These are phyloP conservation scores for Boletus eberwhitei DNA, from an alignment of 768 basidiomycete genomes.

Conservation along the genomic window DNA sequence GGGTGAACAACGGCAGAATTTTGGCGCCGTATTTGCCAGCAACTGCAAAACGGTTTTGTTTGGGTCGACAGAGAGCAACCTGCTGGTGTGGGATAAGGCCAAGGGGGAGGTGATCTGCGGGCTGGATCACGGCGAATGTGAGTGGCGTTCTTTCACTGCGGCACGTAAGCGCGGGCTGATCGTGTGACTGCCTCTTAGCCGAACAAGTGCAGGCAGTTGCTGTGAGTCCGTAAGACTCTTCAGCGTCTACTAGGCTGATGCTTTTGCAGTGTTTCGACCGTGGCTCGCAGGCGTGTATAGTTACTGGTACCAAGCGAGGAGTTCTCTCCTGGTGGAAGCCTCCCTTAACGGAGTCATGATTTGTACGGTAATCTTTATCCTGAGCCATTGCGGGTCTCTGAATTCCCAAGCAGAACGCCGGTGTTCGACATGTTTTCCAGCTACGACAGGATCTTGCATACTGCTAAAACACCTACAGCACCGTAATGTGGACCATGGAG, in stretches of 20 bases:
- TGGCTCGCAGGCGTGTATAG: conserved; percentile 35
- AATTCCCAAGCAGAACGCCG: conserved; percentile 1
- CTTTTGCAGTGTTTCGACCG: conserved; percentile 46
- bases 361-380: conserved; percentile 16
- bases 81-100: conserved; percentile 61
- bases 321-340: conserved; percentile 56
- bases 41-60: conserved; percentile 54
- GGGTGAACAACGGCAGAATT: conserved; percentile 32
- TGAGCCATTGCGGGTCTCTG: conserved; percentile 13
- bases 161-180: conserved; percentile 7
- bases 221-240: conserved; percentile 21
- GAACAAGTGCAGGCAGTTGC: conserved; percentile 34
- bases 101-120: conserved; percentile 54
- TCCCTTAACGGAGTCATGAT: conserved; percentile 28
- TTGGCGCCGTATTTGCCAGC: conserved; percentile 54
- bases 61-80: conserved; percentile 50
- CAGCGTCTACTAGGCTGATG: conserved; percentile 25
- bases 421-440: conserved; percentile 10
- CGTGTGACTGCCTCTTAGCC: conserved; percentile 17
- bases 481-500: conserved; percentile 25
- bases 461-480: conserved; percentile 24
- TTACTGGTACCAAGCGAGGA: conserved; percentile 57
- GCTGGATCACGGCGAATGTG: conserved; percentile 59
- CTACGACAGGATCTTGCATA: conserved; percentile 31
- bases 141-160: conserved; percentile 12